phyloP scores from a whole-genome alignment of 495 filamentous ascomycete species.

The Trichoderma reesei region DNA sequence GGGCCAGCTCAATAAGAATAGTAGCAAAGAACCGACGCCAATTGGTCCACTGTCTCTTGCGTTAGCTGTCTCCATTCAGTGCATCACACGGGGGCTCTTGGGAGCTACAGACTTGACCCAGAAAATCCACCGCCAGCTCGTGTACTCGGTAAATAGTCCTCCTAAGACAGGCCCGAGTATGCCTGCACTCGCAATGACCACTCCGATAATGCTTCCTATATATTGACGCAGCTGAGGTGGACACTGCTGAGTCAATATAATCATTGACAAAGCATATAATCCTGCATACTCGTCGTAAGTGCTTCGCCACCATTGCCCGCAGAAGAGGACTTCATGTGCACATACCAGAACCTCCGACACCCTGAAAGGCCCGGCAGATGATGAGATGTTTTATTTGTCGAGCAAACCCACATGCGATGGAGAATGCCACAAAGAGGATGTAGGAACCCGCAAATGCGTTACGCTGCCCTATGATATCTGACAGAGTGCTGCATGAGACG shows the following conservation, averaged over 20 bases:
- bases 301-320: neutral
- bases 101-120: slow-evolving; percentile 48
- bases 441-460: slow-evolving; percentile 36
- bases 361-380: slow-evolving; percentile 33
- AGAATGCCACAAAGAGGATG: slow-evolving; percentile 45
- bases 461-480: slow-evolving; percentile 44
- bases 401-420: slow-evolving; percentile 42
- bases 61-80: neutral
- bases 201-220: slow-evolving; percentile 25
- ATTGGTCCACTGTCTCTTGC: slow-evolving; percentile 29
- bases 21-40: slow-evolving; percentile 35
- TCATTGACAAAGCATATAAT: slow-evolving; percentile 40
- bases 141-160: slow-evolving; percentile 48
- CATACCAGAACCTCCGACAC: slow-evolving; percentile 35
- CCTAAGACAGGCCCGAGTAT: slow-evolving; percentile 53
- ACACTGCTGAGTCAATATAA: slow-evolving; percentile 42
- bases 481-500: slow-evolving; percentile 40
- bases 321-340: neutral
- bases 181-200: slow-evolving; percentile 23
- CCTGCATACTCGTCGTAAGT: slow-evolving; percentile 18
- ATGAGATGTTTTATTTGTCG: slow-evolving; percentile 37
- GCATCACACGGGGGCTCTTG: neutral
- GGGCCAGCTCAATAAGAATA: slow-evolving; percentile 41
- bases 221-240: slow-evolving; percentile 26
- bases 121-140: slow-evolving; percentile 59